Conservation (phyloP, 768 basidiomycete genomes). For the Rhizopogon roseolus region DNA sequence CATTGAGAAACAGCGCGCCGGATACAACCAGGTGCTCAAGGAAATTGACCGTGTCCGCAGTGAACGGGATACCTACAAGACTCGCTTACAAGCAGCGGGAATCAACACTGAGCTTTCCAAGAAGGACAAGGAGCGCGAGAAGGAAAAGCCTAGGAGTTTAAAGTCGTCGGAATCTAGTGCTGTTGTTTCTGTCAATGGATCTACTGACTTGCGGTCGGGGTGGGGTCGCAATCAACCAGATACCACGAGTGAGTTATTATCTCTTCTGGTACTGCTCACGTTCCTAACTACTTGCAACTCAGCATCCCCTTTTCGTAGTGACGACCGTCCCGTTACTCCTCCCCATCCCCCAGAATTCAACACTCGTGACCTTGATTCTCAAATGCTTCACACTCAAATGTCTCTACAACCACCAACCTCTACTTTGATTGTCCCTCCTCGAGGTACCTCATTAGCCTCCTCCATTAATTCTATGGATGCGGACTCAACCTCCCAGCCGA, state of each 20-base stretch:
- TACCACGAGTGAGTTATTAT: constrained; percentile 23
- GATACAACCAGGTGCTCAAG: constrained; percentile 76
- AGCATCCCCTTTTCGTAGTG: constrained; percentile 7
- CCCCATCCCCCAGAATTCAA: constrained; percentile 12
- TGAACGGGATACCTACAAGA: constrained; percentile 66
- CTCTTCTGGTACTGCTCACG: not conserved
- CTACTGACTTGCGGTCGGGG: constrained; percentile 20
- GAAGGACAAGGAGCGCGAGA: constrained; percentile 21
- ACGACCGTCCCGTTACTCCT: constrained; percentile 18
- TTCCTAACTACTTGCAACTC: not conserved
- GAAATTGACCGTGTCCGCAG: constrained; percentile 80
- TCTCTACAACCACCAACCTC: not conserved
- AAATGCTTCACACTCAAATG: not conserved
- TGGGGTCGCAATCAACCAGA: constrained; percentile 26
- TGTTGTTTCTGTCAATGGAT: constrained; percentile 10
- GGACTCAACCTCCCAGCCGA: constrained; percentile 25
- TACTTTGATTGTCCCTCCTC: constrained; percentile 15
- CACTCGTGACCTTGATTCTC: constrained; percentile 5
- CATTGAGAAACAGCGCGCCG: constrained; percentile 84
- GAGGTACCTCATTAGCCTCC: constrained; percentile 16
- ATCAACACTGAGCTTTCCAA: constrained; percentile 35
- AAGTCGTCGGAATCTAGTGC: constrained; percentile 20
- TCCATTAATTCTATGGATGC: not conserved
- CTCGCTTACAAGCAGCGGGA: constrained; percentile 26
- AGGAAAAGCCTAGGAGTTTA: constrained; percentile 5